Base-by-base conservation (phyloP, 331 rosid species). In the Phaseolus coccineus region DNA sequence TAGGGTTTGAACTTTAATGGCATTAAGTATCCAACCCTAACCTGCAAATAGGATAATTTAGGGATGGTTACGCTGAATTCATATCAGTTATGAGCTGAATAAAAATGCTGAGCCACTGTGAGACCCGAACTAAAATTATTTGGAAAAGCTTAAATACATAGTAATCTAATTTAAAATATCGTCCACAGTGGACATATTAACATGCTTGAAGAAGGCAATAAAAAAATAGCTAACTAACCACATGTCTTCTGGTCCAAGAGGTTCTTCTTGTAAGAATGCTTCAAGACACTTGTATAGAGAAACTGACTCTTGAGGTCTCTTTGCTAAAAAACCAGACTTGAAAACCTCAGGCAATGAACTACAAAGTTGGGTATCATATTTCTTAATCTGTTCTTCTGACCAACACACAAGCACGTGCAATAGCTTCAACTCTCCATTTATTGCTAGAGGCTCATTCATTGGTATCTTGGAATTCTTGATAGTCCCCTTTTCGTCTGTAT, bases 241-340 rank as follows among this genome's bases (percentile, higher is more conserved):
- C 99, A 96, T 96, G 85, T 96, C 99, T 83, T 96, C 97, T 11
- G 99, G 99, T 73, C 99, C 99, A 82, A 96, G 97, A 74, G 99
- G 99, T 84, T 96, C 99, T 91, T 93, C 96, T 85, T 87, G 97
- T 90, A 96, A 88, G 87, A 96, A 96, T 57, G 96, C 97, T 89
- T 96, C 98, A 73, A 96, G 97, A 89, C 99, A 96, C 84, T 89
- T 90, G 81, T 93, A 96, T 12, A 96, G 89, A 74, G 96, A 93
- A 86, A 87, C 91, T 56, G 97, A 66, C 79, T 93, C 99, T 81
- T 90, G 97, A 48, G 94, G 90, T 82, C 86, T 96, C 88, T 88
- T 93, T 3, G 88, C 83, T n/a, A 75, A 82, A 81, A 85, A 85
- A 68, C 92, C 88, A 78, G 90, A 81, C 90, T 96, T 93, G 92